Base-by-base conservation (phyloP, 345 rosid genomes). In the Camelina hispida region DNA sequence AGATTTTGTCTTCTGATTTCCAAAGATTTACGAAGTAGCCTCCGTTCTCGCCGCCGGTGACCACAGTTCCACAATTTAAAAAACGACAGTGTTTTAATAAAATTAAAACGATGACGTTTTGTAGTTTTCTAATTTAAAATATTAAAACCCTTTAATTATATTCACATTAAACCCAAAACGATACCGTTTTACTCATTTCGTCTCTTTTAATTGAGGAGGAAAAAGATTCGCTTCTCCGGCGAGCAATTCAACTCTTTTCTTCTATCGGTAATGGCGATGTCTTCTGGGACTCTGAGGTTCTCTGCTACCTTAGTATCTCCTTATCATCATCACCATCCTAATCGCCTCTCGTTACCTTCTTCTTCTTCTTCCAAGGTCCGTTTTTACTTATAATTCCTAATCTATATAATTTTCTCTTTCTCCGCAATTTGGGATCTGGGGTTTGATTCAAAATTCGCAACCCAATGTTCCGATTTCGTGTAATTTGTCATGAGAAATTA, bases 251-350 rank as follows among this genome's bases (percentile, higher is more conserved):
- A 51, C 6, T 6, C 7, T 66, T 28, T 28, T 28, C 30, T 28
- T 4, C 4, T 40, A 61, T 65, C 47, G 48, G 47, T 52, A 80
- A 87, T 89, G 92, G 84, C 91, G 62, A 83, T 84, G 37, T 77
- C 81, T 32, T 77, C 82, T 32, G 96, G 90, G 74, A 85, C 84
- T 83, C 83, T 93, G 64, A 88, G 84, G 78, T 82, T 90, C 76
- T 85, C 93, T 34, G 89, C 96, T 7, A 80, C 85, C 5, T 68
- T 88, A 56, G 88, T 85, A 15, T 75, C 94, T 46, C 64, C 73
- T 51, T 84, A 81, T 81, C 83, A 43, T 74, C 81, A 38, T 71
- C 81, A 74, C 12, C 86, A 68, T 55, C 86, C 86, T 22, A 70
- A 68, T 66, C 86, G 84, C 28, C 71, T 83, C 72, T 76, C 85